Base-by-base conservation (phyloP, 306 rosid species). In the Lathyrus oleraceus region DNA sequence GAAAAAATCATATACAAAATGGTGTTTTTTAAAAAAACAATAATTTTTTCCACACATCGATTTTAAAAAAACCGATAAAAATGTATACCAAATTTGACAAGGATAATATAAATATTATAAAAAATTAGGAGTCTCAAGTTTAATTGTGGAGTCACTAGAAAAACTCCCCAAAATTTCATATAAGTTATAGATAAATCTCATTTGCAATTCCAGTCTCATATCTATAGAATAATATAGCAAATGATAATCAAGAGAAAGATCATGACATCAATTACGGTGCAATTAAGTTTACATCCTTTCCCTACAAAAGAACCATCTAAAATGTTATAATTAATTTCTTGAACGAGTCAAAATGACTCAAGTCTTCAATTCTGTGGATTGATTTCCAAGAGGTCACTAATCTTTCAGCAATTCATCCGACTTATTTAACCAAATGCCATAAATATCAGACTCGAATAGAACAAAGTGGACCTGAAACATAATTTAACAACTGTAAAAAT, bases 391-490 rank as follows among this genome's bases (percentile, higher is more conserved):
- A 20, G 38, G 6, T 67, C 35, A 13, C 68, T 82, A 87, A 57
- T 78, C 67, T 66, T 79, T 59, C 74, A 89, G 79, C 84, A 87
- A 75, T 74, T 86, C 85, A 47, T 75, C 82, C 3, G 82, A 89
- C 76, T 80, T 87, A 39, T 79, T 81, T 81, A 87, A 43, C 96
- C 96, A 91, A 58, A 62, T 77, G 70, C 66, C 36, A 84, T 84
- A 85, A 43, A 82, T 74, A 48, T 91, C 94, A 9, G 88, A 78
- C 1, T 51, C 11, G 57, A 82, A 91, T 58, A 84, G 79, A 58
- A 91, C 91, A 72, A 89, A 89, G 81, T 91, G 97, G 25, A 89
- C 87, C 97, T 91, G 94, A 70, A 73, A 61, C 71, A 65, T 52
- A 48, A 35, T n/a, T 42, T 17, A 20, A 13, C 13, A 27, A 14